Conservation (phyloP, 2,329 filamentous ascomycete species). For the Scedosporium aurantiacum region DNA sequence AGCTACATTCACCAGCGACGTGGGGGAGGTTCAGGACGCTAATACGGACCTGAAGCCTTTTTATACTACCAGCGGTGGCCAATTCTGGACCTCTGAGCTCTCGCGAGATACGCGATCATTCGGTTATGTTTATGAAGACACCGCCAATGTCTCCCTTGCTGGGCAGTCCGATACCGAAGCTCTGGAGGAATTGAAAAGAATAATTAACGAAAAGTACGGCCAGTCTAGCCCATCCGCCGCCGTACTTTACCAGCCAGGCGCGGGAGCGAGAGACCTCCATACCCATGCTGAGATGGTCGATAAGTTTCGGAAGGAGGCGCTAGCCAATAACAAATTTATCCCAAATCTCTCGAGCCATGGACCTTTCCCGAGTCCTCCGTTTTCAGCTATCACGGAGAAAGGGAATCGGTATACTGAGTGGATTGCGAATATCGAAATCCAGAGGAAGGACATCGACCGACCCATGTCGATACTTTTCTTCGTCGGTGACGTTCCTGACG, state of each 20-base stretch:
- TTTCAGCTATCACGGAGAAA: slow-evolving; percentile 22
- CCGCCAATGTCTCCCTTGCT: slow-evolving; percentile 16
- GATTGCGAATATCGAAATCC: slow-evolving; percentile 54
- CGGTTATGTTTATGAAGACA: slow-evolving; percentile 67
- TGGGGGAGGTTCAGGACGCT: slow-evolving; percentile 41
- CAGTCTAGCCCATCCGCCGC: slow-evolving; percentile 17
- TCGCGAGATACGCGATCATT: slow-evolving; percentile 50
- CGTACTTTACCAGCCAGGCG: slow-evolving; percentile 6
- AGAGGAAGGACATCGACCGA: slow-evolving; percentile 47
- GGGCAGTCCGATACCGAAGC: slow-evolving; percentile 24
- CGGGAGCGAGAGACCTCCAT: not conserved
- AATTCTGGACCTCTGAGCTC: slow-evolving; percentile 57
- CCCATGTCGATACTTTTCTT: slow-evolving; percentile 59
- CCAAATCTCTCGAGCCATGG: slow-evolving; percentile 9
- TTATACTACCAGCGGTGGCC: slow-evolving; percentile 40
- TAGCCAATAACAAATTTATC: slow-evolving; percentile 5
- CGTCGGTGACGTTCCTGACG: slow-evolving; percentile 39
- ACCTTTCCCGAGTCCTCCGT: slow-evolving; percentile 12
- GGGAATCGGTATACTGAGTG: slow-evolving; percentile 46
- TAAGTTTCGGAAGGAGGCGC: slow-evolving; percentile 8
- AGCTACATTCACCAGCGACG: slow-evolving; percentile 48
- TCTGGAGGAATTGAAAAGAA: slow-evolving; percentile 30
- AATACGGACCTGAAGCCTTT: slow-evolving; percentile 57
- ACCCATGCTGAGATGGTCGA: slow-evolving; percentile 4
- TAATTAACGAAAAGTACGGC: slow-evolving; percentile 43